Base-by-base conservation (phyloP, 441 rosid species). In the Breynia disticha region DNA sequence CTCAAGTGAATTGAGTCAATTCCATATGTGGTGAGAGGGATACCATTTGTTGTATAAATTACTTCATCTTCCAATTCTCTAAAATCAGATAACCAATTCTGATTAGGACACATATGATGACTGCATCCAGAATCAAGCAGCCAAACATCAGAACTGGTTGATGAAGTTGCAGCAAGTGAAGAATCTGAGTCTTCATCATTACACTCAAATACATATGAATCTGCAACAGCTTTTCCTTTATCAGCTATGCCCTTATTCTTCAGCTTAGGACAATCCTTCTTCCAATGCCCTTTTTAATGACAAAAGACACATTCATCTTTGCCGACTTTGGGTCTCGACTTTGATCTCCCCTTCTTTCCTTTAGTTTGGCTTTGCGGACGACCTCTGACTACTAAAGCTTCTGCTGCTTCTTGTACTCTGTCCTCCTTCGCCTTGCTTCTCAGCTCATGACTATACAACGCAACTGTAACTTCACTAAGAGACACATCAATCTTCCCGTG, bases 291-390 rank as follows among this genome's bases (percentile, higher is more conserved):
- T 43, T 55, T 55, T 14, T 16, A n/a, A 0, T 22, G 39, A 22
- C 19, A 24, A 22, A 55, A 20, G 19, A 28, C 48, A 54, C 48
- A 54, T 20, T 54, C 49, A 43, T 55, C 50, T 4, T 22, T 45
- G 11, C 11, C 11, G 11, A 11, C 7, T 37, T 37, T 6, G 11
- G 11, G 7, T 37, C 41, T 5, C 11, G n/a, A n/a, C n/a, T n/a
- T n/a, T n/a, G n/a, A n/a, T n/a, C n/a, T n/a, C n/a, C n/a, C n/a
- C n/a, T n/a, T 37, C 11, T 37, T 11, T 37, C 11, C 41, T 11
- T 37, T 6, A 11, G 7, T 37, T 37, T 37, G 41, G 41, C 11
- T 37, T 37, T 37, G 41, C 6, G 7, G 11, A 37, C 11, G 41
- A 37, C 11, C 41, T 37, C 11, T 37, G 6, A 37, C 41, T 37